These are phyloP conservation scores for Hypholoma fasciculare DNA, from an alignment of 768 basidiomycete species.

Conservation along the genomic window DNA sequence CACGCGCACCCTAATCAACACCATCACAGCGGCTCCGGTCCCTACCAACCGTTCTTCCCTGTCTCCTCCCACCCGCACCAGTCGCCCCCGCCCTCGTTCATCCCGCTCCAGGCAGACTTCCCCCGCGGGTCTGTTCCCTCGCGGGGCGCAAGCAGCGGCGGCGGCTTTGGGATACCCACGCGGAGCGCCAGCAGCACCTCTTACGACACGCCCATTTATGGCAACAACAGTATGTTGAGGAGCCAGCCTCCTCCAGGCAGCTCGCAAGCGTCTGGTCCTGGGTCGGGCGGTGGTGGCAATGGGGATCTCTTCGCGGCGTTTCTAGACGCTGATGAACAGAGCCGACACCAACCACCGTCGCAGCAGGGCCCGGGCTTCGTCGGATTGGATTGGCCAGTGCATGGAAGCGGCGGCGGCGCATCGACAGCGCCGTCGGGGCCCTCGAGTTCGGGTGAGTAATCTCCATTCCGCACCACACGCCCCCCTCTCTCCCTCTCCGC, in stretches of 20 bases:
- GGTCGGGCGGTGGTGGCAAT: conserved; percentile 14
- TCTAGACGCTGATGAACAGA: conserved; percentile 29
- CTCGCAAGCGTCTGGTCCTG: conserved; percentile 9
- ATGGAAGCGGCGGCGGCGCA: conserved; percentile 16
- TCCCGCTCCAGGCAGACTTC: conserved; percentile 31
- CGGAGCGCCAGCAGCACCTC: conserved; percentile 10
- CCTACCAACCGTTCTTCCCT: conserved; percentile 28
- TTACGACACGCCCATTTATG: conserved; percentile 12
- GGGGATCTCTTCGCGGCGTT: conserved; percentile 22
- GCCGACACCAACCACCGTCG: conserved; percentile 17
- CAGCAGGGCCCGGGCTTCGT: conserved; percentile 15
- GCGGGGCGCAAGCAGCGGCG: conserved; percentile 12
- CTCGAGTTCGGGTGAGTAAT: conserved; percentile 19
- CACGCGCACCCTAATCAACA: conserved; percentile 11
- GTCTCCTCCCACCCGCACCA: conserved; percentile 20
- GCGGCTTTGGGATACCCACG: conserved; percentile 10
- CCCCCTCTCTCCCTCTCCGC: conserved; percentile 2
- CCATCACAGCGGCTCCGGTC: conserved; percentile 13
- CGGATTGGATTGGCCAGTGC: conserved; percentile 38
- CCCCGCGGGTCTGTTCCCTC: conserved; percentile 13
- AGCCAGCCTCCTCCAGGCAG: conserved; percentile 6
- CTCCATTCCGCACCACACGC: not conserved
- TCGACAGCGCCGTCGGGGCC: conserved; percentile 12
- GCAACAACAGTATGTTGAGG: conserved; percentile 12
- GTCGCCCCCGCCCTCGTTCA: conserved; percentile 28